These are phyloP conservation scores for Phytophthora hybrid DNA, from an alignment of 352 stramenopile genomes.

Conservation along the genomic window DNA sequence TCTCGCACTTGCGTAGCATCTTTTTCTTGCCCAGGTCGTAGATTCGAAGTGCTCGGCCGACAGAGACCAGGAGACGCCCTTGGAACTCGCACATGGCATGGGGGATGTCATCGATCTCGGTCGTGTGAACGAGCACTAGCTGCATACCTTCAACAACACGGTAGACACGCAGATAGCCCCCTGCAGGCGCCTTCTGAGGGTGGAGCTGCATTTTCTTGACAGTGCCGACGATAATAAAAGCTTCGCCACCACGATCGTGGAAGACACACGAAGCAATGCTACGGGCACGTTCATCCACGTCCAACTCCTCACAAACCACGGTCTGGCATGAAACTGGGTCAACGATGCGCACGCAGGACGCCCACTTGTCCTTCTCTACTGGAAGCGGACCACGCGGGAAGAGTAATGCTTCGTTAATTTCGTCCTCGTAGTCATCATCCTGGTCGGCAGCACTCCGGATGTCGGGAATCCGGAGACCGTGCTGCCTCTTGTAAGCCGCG, in stretches of 20 bases:
- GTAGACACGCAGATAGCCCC: constrained; percentile 93
- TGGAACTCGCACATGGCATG: constrained; percentile 98
- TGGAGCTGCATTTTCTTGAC: constrained; percentile 97
- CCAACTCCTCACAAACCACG: constrained; percentile 92
- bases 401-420: constrained; percentile 78
- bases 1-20: constrained; percentile 99
- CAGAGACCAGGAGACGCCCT: constrained; percentile 96
- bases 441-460: constrained; percentile 46
- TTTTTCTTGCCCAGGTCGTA: constrained; percentile 99
- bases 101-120: constrained; percentile 96
- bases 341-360: constrained; percentile 97
- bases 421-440: constrained; percentile 91
- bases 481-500: constrained; percentile 90
- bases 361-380: constrained; percentile 90
- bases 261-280: constrained; percentile 96
- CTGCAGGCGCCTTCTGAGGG: constrained; percentile 69
- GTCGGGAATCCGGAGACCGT: constrained; percentile 72
- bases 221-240: constrained; percentile 97
- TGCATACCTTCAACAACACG: constrained; percentile 92
- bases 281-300: constrained; percentile 94
- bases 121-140: constrained; percentile 97
- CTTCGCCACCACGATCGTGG: constrained; percentile 95
- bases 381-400: constrained; percentile 70
- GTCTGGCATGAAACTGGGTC: constrained; percentile 93
- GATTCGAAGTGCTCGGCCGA: constrained; percentile 96